Evolutionary conservation across 106 monocot species (phyloP), one percentile per base, ranked within the genome.

Genomic region (Acorus calamus): DNA sequence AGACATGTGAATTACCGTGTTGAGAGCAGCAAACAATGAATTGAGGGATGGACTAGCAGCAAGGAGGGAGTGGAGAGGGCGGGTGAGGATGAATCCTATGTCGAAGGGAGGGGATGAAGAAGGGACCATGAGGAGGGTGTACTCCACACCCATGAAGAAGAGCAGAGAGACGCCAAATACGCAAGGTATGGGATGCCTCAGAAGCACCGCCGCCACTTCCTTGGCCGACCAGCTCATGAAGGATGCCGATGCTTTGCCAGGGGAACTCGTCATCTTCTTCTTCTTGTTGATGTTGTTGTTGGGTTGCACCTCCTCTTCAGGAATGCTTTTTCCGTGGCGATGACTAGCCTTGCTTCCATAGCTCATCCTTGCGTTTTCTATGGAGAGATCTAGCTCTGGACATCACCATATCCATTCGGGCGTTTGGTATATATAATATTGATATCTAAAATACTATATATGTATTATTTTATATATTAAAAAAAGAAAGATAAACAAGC

Each of bases 101-200:
- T 89, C 89, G 14, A 94, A 11, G 0, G 94, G 89, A 44, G 81
- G 79, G 9, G 94, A 72, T 5, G 66, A 6, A 4, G 78, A 60
- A 2, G 89, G 82, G 13, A 94, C 79, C 94, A 94, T 94, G 7
- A 12, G 42, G 64, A 89, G 68, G 3, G 86, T 94, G 77, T 94
- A 94, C 80, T 94, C 94, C 7, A 94, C 89, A 41, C 73, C 81
- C 89, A 89, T 87, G 75, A 94, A 94, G 77, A 89, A 76, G 6
- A 87, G 13, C 3, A 94, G 66, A n/a, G 61, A 78, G 28, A 78
- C 41, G 8, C 48, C 58, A 52, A 87, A 76, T 11, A 66, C 8
- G 44, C 71, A 83, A 2, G 73, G 79, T 5, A 76, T 3, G 6
- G 86, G 89, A 54, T 89, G 89, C 4, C 51, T 8, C 47, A 50